phyloP scores from a whole-genome alignment of 345 rosid species.

The Eucalyptus marginata region DNA sequence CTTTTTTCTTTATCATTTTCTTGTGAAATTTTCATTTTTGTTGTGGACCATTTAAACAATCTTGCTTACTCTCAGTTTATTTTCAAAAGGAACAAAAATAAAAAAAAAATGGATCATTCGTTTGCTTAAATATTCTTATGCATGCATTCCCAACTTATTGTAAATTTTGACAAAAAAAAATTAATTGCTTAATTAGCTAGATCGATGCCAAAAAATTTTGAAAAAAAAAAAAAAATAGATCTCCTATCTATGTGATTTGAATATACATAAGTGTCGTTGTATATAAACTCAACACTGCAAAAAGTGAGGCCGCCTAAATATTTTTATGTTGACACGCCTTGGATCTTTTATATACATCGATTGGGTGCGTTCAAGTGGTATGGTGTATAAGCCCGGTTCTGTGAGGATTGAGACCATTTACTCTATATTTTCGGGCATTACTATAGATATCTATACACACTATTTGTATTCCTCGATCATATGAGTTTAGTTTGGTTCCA shows the following conservation, averaged over 20 bases:
- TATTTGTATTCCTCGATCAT: accelerated
- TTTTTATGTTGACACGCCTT: background rate
- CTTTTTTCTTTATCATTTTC: background rate
- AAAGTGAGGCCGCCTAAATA: accelerated
- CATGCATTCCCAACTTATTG: background rate
- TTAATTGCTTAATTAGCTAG: background rate
- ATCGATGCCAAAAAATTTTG: background rate
- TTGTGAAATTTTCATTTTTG: background rate
- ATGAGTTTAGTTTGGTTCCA: background rate
- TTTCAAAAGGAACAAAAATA: background rate
- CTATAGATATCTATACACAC: background rate
- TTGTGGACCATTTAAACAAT: background rate
- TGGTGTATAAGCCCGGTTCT: accelerated
- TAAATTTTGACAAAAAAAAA: background rate
- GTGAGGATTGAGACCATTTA: accelerated
- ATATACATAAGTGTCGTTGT: background rate
- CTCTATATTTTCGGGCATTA: accelerated
- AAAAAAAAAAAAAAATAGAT: background rate
- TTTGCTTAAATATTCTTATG: background rate
- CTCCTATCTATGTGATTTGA: background rate
- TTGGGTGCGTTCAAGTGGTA: accelerated
- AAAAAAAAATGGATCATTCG: background rate
- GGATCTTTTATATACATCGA: background rate
- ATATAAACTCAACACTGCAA: background rate
- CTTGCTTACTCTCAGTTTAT: background rate